Conservation (phyloP, 75 land plant species). For the Sequoia sempervirens region DNA sequence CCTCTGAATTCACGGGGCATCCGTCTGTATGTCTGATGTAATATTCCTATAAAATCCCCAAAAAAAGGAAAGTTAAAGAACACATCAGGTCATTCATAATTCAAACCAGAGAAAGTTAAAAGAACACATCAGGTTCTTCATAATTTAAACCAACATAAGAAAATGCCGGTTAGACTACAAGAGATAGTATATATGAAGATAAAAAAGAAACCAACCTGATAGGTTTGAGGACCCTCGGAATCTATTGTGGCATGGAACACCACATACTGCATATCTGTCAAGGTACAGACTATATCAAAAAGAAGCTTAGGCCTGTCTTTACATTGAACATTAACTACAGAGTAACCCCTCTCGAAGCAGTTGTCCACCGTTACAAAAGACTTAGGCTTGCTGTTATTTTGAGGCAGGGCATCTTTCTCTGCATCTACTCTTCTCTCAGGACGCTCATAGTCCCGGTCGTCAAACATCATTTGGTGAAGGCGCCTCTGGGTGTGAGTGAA, state of each 20-base stretch:
- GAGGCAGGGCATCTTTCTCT: background rate
- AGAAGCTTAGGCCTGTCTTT: constrained; percentile 81
- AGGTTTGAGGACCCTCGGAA: constrained; percentile 46
- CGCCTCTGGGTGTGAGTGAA: constrained; percentile 61
- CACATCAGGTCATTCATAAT: too few species aligned
- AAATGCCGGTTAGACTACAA: background rate
- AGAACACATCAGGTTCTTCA: too few species aligned
- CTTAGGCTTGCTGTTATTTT: background rate
- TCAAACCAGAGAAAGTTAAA: background rate
- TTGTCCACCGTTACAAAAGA: constrained; percentile 57
- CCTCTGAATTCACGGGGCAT: constrained; percentile 65
- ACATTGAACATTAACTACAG: constrained; percentile 77
- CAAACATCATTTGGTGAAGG: constrained; percentile 76
- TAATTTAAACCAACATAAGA: background rate
- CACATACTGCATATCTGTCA: constrained; percentile 96
- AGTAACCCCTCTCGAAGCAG: constrained; percentile 68
- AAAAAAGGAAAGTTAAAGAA: background rate
- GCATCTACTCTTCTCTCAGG: background rate
- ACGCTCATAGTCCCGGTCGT: constrained; percentile 59
- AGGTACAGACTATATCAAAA: constrained; percentile 90
- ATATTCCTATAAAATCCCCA: constrained; percentile 52
- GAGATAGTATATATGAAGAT: background rate
- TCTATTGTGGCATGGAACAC: constrained; percentile 81
- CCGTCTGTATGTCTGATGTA: constrained; percentile 87
- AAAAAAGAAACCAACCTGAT: constrained; percentile 27